These are phyloP conservation scores for Haberlea rhodopensis DNA, from an alignment of 257 asterid genomes.

Conservation along the genomic window DNA sequence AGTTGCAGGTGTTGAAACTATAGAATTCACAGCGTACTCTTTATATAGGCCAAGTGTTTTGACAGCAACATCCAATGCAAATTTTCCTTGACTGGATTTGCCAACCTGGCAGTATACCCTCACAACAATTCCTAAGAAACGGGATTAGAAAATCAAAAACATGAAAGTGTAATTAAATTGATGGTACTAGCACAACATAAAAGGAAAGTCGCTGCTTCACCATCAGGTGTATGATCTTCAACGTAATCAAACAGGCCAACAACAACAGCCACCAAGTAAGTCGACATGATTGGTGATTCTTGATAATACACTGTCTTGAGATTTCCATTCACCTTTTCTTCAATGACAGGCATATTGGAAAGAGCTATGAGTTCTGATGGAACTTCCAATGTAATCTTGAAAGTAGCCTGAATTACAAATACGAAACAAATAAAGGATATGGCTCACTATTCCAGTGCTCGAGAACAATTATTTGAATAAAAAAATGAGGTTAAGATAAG, in stretches of 20 bases:
- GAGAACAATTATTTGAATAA: slow-evolving; percentile 6
- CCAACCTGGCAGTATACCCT: slow-evolving; percentile 91
- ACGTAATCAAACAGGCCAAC: slow-evolving; percentile 91
- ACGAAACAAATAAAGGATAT: slow-evolving; percentile 14
- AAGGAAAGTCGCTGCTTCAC: slow-evolving; percentile 34
- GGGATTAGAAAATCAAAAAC: slow-evolving; percentile 16
- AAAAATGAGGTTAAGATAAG: neutral
- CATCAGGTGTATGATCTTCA: slow-evolving; percentile 90
- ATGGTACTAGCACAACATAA: slow-evolving; percentile 18
- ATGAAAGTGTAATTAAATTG: neutral
- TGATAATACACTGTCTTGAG: slow-evolving; percentile 71
- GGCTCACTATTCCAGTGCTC: slow-evolving; percentile 17
- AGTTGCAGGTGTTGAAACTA: slow-evolving; percentile 1
- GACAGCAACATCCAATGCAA: slow-evolving; percentile 88
- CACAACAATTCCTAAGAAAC: slow-evolving; percentile 62
- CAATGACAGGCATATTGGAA: slow-evolving; percentile 81
- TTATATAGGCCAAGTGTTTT: slow-evolving; percentile 82
- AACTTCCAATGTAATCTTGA: slow-evolving; percentile 89
- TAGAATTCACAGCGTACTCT: slow-evolving; percentile 48
- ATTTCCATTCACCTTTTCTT: slow-evolving; percentile 63
- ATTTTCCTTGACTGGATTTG: slow-evolving; percentile 79
- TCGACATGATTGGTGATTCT: slow-evolving; percentile 96
- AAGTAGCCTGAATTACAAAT: slow-evolving; percentile 56
- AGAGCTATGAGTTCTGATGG: slow-evolving; percentile 87
- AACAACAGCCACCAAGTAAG: slow-evolving; percentile 94